Percentiles rank a stretch among this genome's conserved stretches.
Evolutionary conservation across 495 filamentous ascomycete species (phyloP).

Genomic region (Penicillium dipodomyicola): DNA sequence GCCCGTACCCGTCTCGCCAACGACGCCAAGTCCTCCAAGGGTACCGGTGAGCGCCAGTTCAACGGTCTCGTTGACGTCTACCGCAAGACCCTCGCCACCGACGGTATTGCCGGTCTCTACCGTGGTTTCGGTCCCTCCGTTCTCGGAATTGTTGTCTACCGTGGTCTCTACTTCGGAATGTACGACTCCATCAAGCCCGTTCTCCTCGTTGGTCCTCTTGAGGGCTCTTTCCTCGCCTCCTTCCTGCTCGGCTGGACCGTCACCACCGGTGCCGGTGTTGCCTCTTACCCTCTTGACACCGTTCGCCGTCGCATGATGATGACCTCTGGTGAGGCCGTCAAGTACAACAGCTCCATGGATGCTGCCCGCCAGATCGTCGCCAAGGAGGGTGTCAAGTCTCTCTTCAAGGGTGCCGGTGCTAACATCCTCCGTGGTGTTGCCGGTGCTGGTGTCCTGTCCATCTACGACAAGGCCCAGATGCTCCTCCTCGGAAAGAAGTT

Average conservation of each 20-base stretch:
- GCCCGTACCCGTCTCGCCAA: slow-evolving; percentile 99
- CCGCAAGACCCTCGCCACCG: slow-evolving; percentile 98
- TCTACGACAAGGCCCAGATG: slow-evolving; percentile 99
- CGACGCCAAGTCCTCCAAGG: slow-evolving; percentile 97
- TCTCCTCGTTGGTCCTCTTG: slow-evolving; percentile 84
- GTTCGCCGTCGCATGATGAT: slow-evolving; percentile 99
- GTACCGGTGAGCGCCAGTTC: slow-evolving; percentile 96
- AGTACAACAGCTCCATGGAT: slow-evolving; percentile 95
- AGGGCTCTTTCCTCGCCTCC: slow-evolving; percentile 98
- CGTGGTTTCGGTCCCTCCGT: slow-evolving; percentile 99
- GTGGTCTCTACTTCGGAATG: slow-evolving; percentile 99
- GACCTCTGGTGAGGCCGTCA: slow-evolving; percentile 94
- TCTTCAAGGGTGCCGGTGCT: slow-evolving; percentile 99
- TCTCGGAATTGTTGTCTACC: slow-evolving; percentile 98
- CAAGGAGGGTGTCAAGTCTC: slow-evolving; percentile 92
- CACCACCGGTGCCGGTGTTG: slow-evolving; percentile 99
- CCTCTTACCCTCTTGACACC: slow-evolving; percentile 99
- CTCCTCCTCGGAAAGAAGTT: slow-evolving; percentile 99
- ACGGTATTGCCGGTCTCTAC: slow-evolving; percentile 99
- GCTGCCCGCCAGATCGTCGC: slow-evolving; percentile 93
- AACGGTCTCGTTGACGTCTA: slow-evolving; percentile 99
- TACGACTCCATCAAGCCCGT: slow-evolving; percentile 99
- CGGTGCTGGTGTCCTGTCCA: slow-evolving; percentile 99
- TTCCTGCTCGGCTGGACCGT: slow-evolving; percentile 98
- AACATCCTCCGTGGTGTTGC: slow-evolving; percentile 99